These are phyloP conservation scores for Pleurotus eryngii DNA, from an alignment of 768 basidiomycete genomes.

Conservation along the genomic window DNA sequence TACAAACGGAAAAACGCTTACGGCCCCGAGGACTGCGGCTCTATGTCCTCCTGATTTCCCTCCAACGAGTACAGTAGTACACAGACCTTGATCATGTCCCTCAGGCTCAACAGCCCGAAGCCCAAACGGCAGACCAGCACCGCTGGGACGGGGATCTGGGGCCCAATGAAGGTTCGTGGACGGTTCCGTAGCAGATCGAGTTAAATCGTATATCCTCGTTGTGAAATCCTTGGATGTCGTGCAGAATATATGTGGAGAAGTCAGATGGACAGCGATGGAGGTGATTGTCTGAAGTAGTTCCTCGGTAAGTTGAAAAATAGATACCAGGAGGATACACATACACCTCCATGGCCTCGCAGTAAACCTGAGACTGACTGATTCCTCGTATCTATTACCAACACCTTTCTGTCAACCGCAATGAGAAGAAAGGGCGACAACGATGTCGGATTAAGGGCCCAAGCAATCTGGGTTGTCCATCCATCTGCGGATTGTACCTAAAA, in stretches of 20 bases:
- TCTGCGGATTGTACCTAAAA: not conserved
- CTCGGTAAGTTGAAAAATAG: not conserved
- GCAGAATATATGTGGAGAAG: constrained; percentile 54
- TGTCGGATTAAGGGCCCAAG: constrained; percentile 53
- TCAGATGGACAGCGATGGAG: constrained; percentile 63
- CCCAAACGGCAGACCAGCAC: constrained; percentile 69
- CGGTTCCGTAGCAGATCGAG: constrained; percentile 24
- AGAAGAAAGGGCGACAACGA: constrained; percentile 47
- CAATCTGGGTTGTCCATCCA: constrained; percentile 26
- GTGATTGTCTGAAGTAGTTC: constrained; percentile 48
- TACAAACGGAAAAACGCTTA: constrained; percentile 24
- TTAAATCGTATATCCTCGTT: constrained; percentile 66
- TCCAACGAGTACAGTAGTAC: constrained; percentile 63
- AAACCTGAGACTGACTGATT: constrained; percentile 37
- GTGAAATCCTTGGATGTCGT: constrained; percentile 74
- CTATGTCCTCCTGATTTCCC: constrained; percentile 72
- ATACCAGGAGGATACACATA: constrained; percentile 30
- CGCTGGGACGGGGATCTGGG: constrained; percentile 42
- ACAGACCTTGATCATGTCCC: constrained; percentile 61
- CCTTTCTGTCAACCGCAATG: constrained; percentile 47
- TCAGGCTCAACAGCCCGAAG: constrained; percentile 56
- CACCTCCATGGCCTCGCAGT: constrained; percentile 72
- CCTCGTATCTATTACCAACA: constrained; percentile 54
- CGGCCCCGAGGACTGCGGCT: constrained; percentile 66
- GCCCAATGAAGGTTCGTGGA: constrained; percentile 61